Evolutionary conservation across 202 grass and related monocot species (phyloP).

Genomic region (Tripidium arundinaceum): DNA sequence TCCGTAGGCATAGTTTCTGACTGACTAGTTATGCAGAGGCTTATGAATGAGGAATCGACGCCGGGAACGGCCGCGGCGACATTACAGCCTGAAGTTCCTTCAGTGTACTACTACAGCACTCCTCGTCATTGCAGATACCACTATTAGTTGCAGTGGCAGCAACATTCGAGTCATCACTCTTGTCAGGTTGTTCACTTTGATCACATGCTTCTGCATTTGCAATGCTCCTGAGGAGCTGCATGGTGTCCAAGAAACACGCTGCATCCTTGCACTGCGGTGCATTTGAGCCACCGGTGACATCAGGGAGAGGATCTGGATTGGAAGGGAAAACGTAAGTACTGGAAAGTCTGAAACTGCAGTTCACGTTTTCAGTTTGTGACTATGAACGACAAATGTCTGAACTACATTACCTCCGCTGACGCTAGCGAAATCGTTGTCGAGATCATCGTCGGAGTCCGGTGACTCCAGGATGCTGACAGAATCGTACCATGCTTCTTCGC

Average conservation of each 20-base stretch:
- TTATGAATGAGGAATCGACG: constrained; percentile 60
- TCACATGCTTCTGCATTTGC: constrained; percentile 35
- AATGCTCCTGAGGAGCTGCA: constrained; percentile 41
- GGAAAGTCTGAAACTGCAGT: background rate
- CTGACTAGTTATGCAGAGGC: constrained; percentile 45
- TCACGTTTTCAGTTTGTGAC: background rate
- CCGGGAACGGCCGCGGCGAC: constrained; percentile 42
- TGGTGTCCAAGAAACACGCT: constrained; percentile 21
- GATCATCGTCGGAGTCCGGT: too few species aligned
- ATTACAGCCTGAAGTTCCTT: constrained; percentile 29
- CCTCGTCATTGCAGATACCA: background rate
- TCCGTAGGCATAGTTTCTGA: background rate
- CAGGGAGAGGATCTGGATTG: constrained; percentile 36
- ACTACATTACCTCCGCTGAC: constrained; percentile 57
- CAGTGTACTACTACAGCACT: background rate
- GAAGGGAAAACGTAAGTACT: background rate
- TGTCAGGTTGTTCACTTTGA: constrained; percentile 4
- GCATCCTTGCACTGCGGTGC: constrained; percentile 22
- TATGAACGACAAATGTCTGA: background rate
- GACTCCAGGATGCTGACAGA: too few species aligned
- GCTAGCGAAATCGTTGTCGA: too few species aligned
- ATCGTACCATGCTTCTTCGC: too few species aligned
- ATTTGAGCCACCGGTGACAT: constrained; percentile 7
- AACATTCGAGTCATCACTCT: background rate
- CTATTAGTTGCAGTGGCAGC: too few species aligned